Evolutionary conservation across 306 rosid species (phyloP).

Genomic region (Dryas octopetala): DNA sequence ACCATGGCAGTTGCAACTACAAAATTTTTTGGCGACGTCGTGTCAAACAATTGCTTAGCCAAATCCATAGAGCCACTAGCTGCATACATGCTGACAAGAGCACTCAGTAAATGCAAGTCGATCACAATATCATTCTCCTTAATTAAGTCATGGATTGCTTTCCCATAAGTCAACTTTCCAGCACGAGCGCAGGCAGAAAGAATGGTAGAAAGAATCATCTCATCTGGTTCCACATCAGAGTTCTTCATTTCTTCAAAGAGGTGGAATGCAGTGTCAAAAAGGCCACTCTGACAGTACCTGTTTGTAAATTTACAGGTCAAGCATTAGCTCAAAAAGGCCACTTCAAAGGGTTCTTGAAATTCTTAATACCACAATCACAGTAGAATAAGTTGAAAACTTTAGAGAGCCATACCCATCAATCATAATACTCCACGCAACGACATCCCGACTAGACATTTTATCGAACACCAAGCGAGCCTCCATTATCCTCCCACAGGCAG

Average conservation of each 20-base stretch:
- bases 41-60: constrained; percentile 53
- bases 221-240: constrained; percentile 53
- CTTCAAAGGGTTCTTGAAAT: background rate
- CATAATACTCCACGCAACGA: constrained; percentile 79
- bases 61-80: constrained; percentile 70
- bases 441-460: constrained; percentile 71
- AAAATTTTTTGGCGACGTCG: constrained; percentile 43
- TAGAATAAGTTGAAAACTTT: background rate
- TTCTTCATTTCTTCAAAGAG: constrained; percentile 73
- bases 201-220: constrained; percentile 55
- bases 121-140: constrained; percentile 29
- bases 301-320: constrained; percentile 22
- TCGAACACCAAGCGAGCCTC: constrained; percentile 79
- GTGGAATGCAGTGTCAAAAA: constrained; percentile 49
- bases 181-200: constrained; percentile 71
- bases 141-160: constrained; percentile 45
- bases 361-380: background rate
- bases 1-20: constrained; percentile 78
- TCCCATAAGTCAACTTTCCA: constrained; percentile 41
- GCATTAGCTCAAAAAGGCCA: background rate
- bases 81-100: constrained; percentile 70
- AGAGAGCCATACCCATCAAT: constrained; percentile 57
- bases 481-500: constrained; percentile 51
- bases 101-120: constrained; percentile 53
- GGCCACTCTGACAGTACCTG: constrained; percentile 71